Percentiles rank a stretch among this genome's conserved stretches.
Conservation (phyloP, 805 yeast species). For the Suhomyces sp. region DNA sequence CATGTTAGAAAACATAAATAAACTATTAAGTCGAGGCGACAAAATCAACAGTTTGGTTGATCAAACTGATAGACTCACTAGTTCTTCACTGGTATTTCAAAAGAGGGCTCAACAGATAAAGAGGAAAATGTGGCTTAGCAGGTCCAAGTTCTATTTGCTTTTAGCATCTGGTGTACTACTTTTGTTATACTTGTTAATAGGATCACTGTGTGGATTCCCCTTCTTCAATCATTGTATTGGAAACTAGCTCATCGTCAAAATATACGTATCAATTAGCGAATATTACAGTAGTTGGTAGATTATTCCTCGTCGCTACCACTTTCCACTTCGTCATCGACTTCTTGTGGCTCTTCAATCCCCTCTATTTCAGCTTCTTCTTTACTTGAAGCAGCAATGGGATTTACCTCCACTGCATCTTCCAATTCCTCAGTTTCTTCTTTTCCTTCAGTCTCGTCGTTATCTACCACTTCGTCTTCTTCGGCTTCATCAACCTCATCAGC, state of each 20-base stretch:
- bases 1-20: conserved; percentile 72
- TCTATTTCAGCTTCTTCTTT: conserved; percentile 35
- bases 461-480: conserved; percentile 12
- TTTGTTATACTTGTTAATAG: conserved; percentile 45
- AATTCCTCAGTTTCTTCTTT: conserved; percentile 13
- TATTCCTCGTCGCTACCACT: conserved; percentile 9
- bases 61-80: conserved; percentile 72
- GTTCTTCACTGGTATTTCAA: conserved; percentile 65
- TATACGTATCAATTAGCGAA: conserved; percentile 16
- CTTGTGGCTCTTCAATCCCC: conserved; percentile 22
- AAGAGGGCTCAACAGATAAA: conserved; percentile 62
- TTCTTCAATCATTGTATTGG: conserved; percentile 4
- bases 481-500: conserved; percentile 10
- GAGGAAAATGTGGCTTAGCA: conserved; percentile 69
- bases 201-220: conserved; percentile 55
- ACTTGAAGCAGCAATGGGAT: conserved; percentile 32
- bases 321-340: conserved; percentile 15
- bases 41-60: conserved; percentile 67
- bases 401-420: conserved; percentile 16
- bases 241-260: conserved; percentile 11
- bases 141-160: conserved; percentile 42
- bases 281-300: background rate
- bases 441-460: conserved; percentile 10
- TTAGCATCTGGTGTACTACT: conserved; percentile 17
- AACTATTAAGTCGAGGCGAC: conserved; percentile 75